Conservation (phyloP, 2,329 filamentous ascomycete species). For the Scytalidium lignicola region DNA sequence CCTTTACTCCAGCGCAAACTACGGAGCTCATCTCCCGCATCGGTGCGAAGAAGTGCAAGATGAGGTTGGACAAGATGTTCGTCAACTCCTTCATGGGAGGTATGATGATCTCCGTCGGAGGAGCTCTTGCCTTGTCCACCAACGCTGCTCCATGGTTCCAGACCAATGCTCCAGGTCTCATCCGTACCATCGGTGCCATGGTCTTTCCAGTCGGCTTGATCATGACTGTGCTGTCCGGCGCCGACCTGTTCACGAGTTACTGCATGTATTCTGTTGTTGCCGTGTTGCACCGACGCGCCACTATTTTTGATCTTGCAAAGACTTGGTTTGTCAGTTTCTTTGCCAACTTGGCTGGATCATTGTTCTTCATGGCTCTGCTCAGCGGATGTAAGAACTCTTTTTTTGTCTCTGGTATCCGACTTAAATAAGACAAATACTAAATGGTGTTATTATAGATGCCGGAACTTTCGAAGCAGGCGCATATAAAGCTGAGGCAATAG, state of each 20-base stretch:
- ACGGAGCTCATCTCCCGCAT: slow-evolving; percentile 44
- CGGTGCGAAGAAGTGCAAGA: slow-evolving; percentile 47
- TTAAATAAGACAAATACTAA: background rate
- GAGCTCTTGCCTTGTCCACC: slow-evolving; percentile 40
- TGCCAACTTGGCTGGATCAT: slow-evolving; percentile 42
- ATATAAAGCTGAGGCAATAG: slow-evolving; percentile 38
- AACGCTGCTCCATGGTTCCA: slow-evolving; percentile 42
- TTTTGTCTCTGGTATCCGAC: background rate
- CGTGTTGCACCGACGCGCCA: slow-evolving; percentile 36
- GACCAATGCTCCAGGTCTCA: slow-evolving; percentile 42
- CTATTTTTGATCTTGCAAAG: slow-evolving; percentile 24
- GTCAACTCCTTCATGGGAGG: slow-evolving; percentile 46
- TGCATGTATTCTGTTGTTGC: slow-evolving; percentile 38
- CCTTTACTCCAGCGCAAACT: slow-evolving; percentile 43
- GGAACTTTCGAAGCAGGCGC: slow-evolving; percentile 38
- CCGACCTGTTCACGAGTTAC: slow-evolving; percentile 40
- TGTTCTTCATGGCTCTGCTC: slow-evolving; percentile 43
- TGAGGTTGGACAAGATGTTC: slow-evolving; percentile 48
- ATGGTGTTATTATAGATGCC: slow-evolving; percentile 32
- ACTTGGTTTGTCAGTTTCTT: slow-evolving; percentile 42
- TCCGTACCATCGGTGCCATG: slow-evolving; percentile 38
- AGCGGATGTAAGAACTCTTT: slow-evolving; percentile 41
- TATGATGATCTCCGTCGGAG: slow-evolving; percentile 45
- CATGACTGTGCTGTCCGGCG: slow-evolving; percentile 43
- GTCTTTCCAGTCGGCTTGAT: slow-evolving; percentile 45